Evolutionary conservation across 768 basidiomycete species (phyloP), one percentile per base, ranked within the genome.

Genomic region (Steccherinum ochraceum): DNA sequence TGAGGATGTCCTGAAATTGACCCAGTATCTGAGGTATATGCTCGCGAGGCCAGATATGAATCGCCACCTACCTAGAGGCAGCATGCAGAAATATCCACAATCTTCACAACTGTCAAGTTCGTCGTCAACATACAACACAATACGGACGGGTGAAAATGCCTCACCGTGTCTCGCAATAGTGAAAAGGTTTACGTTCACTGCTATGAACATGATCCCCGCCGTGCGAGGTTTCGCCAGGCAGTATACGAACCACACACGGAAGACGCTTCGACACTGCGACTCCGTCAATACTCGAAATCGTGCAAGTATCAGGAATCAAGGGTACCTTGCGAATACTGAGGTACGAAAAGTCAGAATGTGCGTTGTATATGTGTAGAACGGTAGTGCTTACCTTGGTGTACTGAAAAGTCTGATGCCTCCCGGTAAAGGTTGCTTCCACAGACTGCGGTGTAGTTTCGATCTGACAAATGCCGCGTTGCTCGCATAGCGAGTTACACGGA

Each of bases 351-450:
- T 35, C n/a, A n/a, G n/a, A n/a, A n/a, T n/a, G n/a, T n/a, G n/a
- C n/a, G n/a, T n/a, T n/a, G n/a, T n/a, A n/a, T 45, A 4, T 10
- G 1, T 39, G 0, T n/a, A 23, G 24, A 35, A 18, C 24, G 49
- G 18, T 4, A 12, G 52, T 16, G 16, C 59, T 21, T 47, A 79
- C 83, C 71, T 83, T 84, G 0, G 83, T 84, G 46, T 80, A 84
- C 57, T 79, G 75, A 56, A 83, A 84, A 0, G 75, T 80, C 52
- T 81, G 78, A 46, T 83, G 77, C 51, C 63, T 68, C 0, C 82
- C 83, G 0, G 73, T 75, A 54, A 84, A 84, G 0, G 79, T 82
- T 3, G 80, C 78, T 56, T 82, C 77, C 25, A 84, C 74, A 0
- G 80, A 77, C 47, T 78, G 74, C 0, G 83, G 83, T 0, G 73